A percentile compares a stretch with the other conserved stretches of the same genome.
These are phyloP conservation scores for Aschersonia sp. DNA, from an alignment of 2,329 filamentous ascomycete genomes.

Conservation along the genomic window DNA sequence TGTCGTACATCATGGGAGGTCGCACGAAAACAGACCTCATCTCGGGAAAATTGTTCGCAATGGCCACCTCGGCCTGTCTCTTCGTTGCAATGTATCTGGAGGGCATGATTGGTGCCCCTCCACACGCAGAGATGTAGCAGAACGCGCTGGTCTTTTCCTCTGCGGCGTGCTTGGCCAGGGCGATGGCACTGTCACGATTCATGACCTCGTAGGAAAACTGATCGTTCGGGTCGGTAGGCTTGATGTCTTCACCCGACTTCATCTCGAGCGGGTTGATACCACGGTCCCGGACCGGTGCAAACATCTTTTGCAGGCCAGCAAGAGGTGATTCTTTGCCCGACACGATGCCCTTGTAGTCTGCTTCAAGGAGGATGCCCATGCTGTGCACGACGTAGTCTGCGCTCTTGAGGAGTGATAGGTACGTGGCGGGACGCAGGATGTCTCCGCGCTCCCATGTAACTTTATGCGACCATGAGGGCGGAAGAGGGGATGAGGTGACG, in stretches of 20 bases:
- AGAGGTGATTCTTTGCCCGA: conserved; percentile 74
- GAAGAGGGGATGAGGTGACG: conserved; percentile 53
- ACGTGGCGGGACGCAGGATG: conserved; percentile 70
- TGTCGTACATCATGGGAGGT: conserved; percentile 82
- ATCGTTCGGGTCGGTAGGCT: conserved; percentile 50
- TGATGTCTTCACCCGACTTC: conserved; percentile 42
- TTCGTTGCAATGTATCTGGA: conserved; percentile 82
- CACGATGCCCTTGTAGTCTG: conserved; percentile 91
- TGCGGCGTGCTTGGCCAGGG: conserved; percentile 64
- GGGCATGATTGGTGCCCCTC: conserved; percentile 72
- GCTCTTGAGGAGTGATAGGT: conserved; percentile 58
- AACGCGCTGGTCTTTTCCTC: conserved; percentile 54
- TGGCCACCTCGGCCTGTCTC: conserved; percentile 70
- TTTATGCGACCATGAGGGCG: conserved; percentile 68
- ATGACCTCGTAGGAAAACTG: conserved; percentile 93
- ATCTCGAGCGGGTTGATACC: conserved; percentile 57
- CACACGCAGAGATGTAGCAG: conserved; percentile 79
- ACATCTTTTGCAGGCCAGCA: conserved; percentile 63
- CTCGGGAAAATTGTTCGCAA: conserved; percentile 55
- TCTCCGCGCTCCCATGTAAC: conserved; percentile 84
- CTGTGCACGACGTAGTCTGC: conserved; percentile 83
- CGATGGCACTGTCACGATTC: conserved; percentile 83
- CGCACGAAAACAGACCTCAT: conserved; percentile 74
- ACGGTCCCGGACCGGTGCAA: conserved; percentile 50
- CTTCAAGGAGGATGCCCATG: conserved; percentile 92